phyloP scores from a whole-genome alignment of 306 rosid genomes.

The Cicer chorassanicum region DNA sequence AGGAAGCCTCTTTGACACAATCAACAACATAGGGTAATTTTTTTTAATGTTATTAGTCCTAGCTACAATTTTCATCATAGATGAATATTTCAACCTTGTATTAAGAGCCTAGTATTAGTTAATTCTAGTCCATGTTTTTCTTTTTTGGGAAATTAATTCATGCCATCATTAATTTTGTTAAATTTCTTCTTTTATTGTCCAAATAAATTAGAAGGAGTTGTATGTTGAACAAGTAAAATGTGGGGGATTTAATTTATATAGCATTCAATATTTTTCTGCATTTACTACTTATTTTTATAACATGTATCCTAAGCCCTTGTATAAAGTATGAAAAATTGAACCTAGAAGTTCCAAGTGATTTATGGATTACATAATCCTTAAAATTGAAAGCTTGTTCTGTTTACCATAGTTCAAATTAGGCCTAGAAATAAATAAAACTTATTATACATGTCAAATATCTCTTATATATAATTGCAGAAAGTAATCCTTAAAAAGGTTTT shows the following conservation, averaged over 20 bases:
- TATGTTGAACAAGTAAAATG: conserved; percentile 38
- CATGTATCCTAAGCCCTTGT: neutral
- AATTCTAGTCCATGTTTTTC: neutral
- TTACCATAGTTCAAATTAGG: conserved; percentile 1
- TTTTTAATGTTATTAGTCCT: conserved; percentile 37
- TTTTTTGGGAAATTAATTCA: neutral
- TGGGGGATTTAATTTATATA: neutral
- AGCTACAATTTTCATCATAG: conserved; percentile 32
- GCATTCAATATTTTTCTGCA: conserved; percentile 4
- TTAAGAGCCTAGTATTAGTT: neutral
- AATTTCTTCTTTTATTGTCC: conserved; percentile 28
- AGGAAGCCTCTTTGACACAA: conserved; percentile 49
- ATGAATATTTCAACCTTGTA: conserved; percentile 26
- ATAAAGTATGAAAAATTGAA: conserved; percentile 24
- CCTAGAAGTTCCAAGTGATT: conserved; percentile 35
- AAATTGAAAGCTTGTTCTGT: conserved; percentile 29
- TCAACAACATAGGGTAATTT: conserved; percentile 27
- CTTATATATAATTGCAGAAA: neutral
- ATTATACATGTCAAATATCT: neutral
- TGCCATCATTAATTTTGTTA: conserved; percentile 43
- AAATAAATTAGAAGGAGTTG: conserved; percentile 29
- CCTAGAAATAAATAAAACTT: conserved; percentile 12
- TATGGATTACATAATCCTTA: conserved; percentile 6
- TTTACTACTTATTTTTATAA: conserved; percentile 21
- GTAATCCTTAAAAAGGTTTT: neutral